Evolutionary conservation across 1,284 basidiomycete genomes (phyloP), one percentile per base, ranked within the genome.

Genomic region (Ceratobasidium sp.): DNA sequence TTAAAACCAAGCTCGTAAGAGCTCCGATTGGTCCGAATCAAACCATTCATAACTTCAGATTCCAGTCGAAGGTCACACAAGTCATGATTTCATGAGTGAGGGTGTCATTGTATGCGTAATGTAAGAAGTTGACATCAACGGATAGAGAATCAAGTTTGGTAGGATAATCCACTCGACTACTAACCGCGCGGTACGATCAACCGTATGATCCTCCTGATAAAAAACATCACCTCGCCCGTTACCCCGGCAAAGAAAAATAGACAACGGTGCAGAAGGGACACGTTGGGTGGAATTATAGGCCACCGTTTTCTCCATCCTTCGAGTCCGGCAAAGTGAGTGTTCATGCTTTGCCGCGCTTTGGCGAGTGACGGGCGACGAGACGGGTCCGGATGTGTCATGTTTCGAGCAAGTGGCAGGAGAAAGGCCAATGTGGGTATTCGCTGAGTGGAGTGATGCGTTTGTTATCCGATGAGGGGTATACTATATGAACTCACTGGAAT

Each of bases 381-480:
- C 17, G 62, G 62, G 3, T 67, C 50, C 27, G 27, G 22, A 38
- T 49, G 49, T 3, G 62, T 67, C 62, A 67, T 67, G 3, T 34
- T 22, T 12, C 38, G 43, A 17, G 49, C 60, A 20, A 65, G 45
- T 1, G 49, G 60, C 2, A 47, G 10, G 13, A 65, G 47, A 27
- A 67, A 54, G 2, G 31, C 52, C 12, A 54, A 31, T 17, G 27
- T 54, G 17, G 15, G 15, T 3, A 34, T 54, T 35, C 17, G 17
- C 52, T 54, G 17, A 5, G n/a, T n/a, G n/a, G 22, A 17, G 17
- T 40, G 10, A 40, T 40, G 38, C 38, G 17, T 40, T 40, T 8
- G 38, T 8, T 17, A 17, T 40, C 22, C 8, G 45, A 12, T 47
- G 10, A 47, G 45, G 45, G n/a, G 22, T 12, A 6, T 47, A 15